phyloP scores from a whole-genome alignment of 1,139 yeast species.

The Spencermartinsiella ligniputridi region DNA sequence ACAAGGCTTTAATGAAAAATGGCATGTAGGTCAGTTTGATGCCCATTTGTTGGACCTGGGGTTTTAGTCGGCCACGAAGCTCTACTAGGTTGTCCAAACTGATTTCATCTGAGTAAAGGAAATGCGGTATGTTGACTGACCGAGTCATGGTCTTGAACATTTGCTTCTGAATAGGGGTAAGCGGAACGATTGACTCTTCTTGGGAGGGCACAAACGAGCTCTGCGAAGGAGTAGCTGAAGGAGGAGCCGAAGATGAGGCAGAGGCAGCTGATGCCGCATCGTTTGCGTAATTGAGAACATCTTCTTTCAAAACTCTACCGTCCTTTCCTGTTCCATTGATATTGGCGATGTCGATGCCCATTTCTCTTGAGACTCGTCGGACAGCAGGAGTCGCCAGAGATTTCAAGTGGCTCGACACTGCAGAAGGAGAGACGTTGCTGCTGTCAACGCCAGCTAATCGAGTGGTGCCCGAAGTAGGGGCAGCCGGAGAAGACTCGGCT shows the following conservation, averaged over 20 bases:
- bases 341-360: slow-evolving; percentile 24
- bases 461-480: not conserved
- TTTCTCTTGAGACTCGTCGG: slow-evolving; percentile 31
- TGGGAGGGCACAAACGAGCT: slow-evolving; percentile 6
- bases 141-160: slow-evolving; percentile 36
- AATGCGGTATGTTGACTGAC: slow-evolving; percentile 34
- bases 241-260: slow-evolving; percentile 5
- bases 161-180: slow-evolving; percentile 31
- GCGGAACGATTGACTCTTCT: slow-evolving; percentile 20
- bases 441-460: not conserved
- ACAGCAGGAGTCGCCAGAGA: slow-evolving; percentile 36
- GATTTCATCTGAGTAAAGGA: slow-evolving; percentile 34
- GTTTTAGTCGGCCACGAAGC: slow-evolving; percentile 26
- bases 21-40: slow-evolving; percentile 34
- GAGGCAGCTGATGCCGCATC: slow-evolving; percentile 7
- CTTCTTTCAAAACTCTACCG: slow-evolving; percentile 35
- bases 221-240: slow-evolving; percentile 7
- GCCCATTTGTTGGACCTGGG: slow-evolving; percentile 18
- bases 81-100: slow-evolving; percentile 25
- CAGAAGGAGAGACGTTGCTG: slow-evolving; percentile 1
- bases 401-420: slow-evolving; percentile 3
- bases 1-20: slow-evolving; percentile 35
- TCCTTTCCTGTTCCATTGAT: slow-evolving; percentile 34
- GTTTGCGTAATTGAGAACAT: slow-evolving; percentile 21
- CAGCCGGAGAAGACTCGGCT: not conserved